Conservation (phyloP, 2,329 filamentous ascomycete genomes). For the Aspergillus bombycis region DNA sequence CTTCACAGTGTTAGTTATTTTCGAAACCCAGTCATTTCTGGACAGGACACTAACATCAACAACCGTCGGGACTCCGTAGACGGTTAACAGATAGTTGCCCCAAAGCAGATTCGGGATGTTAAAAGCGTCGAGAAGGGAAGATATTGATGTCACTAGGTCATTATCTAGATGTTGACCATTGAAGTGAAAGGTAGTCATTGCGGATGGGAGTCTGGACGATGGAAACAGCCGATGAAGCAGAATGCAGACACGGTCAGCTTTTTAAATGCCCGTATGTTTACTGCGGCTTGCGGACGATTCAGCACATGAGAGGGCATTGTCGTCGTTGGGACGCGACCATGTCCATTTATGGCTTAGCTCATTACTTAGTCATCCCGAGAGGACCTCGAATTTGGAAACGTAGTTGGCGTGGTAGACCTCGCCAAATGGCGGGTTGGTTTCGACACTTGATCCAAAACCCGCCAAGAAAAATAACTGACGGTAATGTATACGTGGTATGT, state of each 20-base stretch:
- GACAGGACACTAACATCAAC: slow-evolving; percentile 20
- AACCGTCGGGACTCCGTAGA: slow-evolving; percentile 32
- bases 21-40: background rate
- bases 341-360: too few relatives aligned
- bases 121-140: slow-evolving; percentile 21
- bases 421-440: too few relatives aligned
- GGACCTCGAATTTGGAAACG: too few relatives aligned
- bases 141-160: slow-evolving; percentile 24
- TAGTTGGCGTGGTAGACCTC: too few relatives aligned
- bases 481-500: background rate
- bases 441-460: too few relatives aligned
- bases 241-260: background rate
- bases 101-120: slow-evolving; percentile 30
- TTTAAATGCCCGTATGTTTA: background rate
- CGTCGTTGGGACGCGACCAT: too few relatives aligned
- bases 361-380: too few relatives aligned
- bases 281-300: background rate
- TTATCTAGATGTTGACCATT: slow-evolving; percentile 17
- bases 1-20: slow-evolving; percentile 8
- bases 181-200: slow-evolving; percentile 13
- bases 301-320: too few relatives aligned
- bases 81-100: slow-evolving; percentile 34
- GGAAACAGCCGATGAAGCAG: background rate
- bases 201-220: background rate
- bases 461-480: too few relatives aligned